A percentile compares a stretch with the other conserved stretches of the same genome.
Evolutionary conservation across 1,284 basidiomycete species (phyloP).

Genomic region (Leccinum fuscescens): DNA sequence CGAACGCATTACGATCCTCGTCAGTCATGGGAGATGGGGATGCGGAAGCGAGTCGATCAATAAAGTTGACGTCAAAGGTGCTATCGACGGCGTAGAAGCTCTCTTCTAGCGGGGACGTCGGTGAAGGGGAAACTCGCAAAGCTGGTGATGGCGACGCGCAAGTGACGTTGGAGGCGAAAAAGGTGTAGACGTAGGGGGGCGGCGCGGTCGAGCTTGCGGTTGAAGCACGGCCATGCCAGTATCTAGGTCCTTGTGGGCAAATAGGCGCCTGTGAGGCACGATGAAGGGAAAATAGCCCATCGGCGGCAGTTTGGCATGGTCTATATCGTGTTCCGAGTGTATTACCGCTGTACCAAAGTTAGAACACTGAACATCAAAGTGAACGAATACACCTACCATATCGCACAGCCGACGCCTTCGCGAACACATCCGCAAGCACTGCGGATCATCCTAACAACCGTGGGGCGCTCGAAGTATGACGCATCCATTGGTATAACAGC

Average conservation of each 20-base stretch:
- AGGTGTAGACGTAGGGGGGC: conserved; percentile 43
- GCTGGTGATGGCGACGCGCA: conserved; percentile 28
- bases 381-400: conserved; percentile 45
- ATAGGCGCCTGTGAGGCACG: conserved; percentile 29
- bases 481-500: conserved; percentile 50
- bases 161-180: conserved; percentile 45
- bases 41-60: conserved; percentile 34
- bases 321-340: conserved; percentile 59
- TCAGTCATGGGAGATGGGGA: conserved; percentile 37
- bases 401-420: conserved; percentile 62
- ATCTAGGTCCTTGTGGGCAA: conserved; percentile 45
- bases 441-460: conserved; percentile 47
- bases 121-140: conserved; percentile 10
- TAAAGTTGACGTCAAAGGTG: conserved; percentile 22
- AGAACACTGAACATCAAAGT: conserved; percentile 6
- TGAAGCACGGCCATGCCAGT: conserved; percentile 38
- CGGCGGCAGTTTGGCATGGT: conserved; percentile 56
- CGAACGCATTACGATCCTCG: conserved; percentile 24
- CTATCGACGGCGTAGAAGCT: conserved; percentile 22
- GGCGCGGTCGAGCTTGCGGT: conserved; percentile 19
- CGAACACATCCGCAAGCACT: conserved; percentile 61
- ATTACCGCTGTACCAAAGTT: conserved; percentile 48
- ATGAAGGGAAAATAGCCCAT: conserved; percentile 41
- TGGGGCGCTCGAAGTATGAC: conserved; percentile 50
- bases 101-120: conserved; percentile 19